phyloP scores from a whole-genome alignment of 371 early-diverging fungal genomes.

The Quaeritorhiza haematococci region DNA sequence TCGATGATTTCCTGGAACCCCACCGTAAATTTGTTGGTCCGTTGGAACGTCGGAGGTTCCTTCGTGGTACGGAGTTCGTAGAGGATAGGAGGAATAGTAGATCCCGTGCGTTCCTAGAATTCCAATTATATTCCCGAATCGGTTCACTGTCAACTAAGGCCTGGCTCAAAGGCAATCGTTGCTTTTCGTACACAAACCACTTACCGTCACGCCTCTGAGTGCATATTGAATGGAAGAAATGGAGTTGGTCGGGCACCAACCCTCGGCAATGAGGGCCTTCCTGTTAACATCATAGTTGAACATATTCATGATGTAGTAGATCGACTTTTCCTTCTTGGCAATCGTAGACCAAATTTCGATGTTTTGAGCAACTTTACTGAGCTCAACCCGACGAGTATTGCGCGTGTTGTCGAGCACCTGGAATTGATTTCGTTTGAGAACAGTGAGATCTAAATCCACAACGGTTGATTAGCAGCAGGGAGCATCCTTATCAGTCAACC shows the following conservation, averaged over 20 bases:
- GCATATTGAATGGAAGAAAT: conserved; percentile 74
- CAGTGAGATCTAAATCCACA: too few relatives aligned
- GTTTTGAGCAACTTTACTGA: conserved; percentile 75
- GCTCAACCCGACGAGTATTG: conserved; percentile 76
- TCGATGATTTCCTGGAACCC: conserved; percentile 98
- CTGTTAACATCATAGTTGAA: conserved; percentile 89
- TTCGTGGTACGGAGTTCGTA: conserved; percentile 75
- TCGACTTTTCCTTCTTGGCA: conserved; percentile 95
- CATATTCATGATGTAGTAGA: conserved; percentile 91
- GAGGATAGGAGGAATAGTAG: conserved; percentile 80
- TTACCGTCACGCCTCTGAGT: conserved; percentile 74
- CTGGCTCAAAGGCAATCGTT: neutral
- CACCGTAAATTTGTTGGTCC: conserved; percentile 91
- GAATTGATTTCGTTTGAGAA: too few relatives aligned
- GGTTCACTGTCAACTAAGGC: neutral
- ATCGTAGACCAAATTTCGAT: conserved; percentile 82
- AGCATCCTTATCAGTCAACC: too few relatives aligned
- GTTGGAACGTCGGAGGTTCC: conserved; percentile 94
- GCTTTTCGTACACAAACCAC: conserved; percentile 12
- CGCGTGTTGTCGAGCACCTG: conserved; percentile 76
- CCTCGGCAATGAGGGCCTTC: conserved; percentile 94
- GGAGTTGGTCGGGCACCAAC: conserved; percentile 90
- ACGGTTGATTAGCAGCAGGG: too few relatives aligned
- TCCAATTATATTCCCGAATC: neutral
- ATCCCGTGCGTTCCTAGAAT: conserved; percentile 70